These are phyloP conservation scores for Boletus rubroflammeus DNA, from an alignment of 768 basidiomycete species.

Conservation along the genomic window DNA sequence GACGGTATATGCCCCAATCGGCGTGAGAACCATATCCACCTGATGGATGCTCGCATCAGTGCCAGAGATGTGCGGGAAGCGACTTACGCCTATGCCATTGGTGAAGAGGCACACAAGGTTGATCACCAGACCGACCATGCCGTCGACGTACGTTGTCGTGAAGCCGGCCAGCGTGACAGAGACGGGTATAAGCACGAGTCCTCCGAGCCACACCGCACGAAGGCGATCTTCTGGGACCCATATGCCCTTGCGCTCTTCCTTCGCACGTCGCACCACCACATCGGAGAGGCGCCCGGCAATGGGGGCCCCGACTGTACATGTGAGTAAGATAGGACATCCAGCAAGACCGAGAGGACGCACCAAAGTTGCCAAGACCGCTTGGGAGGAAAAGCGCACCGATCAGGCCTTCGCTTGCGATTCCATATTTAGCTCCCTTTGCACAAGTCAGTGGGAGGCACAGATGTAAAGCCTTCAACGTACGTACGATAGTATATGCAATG, in stretches of 20 bases:
- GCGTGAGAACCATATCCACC: conserved; percentile 56
- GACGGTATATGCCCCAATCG: conserved; percentile 53
- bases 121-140: conserved; percentile 46
- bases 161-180: conserved; percentile 49
- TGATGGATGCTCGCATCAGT: conserved; percentile 20
- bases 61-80: neutral
- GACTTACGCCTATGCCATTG: conserved; percentile 60
- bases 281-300: conserved; percentile 61
- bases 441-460: neutral
- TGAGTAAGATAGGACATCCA: neutral
- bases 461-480: conserved; percentile 10
- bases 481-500: conserved; percentile 62
- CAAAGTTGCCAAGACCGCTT: conserved; percentile 24
- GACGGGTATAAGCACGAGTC: conserved; percentile 48
- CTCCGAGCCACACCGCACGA: conserved; percentile 46
- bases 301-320: conserved; percentile 51
- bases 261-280: conserved; percentile 44
- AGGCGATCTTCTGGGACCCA: conserved; percentile 73
- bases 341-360: conserved; percentile 5
- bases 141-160: conserved; percentile 47
- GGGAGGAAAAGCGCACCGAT: conserved; percentile 28
- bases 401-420: conserved; percentile 19
- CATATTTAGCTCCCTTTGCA: conserved; percentile 45
- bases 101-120: conserved; percentile 56
- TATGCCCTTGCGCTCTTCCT: conserved; percentile 45